Evolutionary conservation across 2,329 filamentous ascomycete genomes (phyloP), one percentile per base, ranked within the genome.

Genomic region (Fusarium vanettenii): DNA sequence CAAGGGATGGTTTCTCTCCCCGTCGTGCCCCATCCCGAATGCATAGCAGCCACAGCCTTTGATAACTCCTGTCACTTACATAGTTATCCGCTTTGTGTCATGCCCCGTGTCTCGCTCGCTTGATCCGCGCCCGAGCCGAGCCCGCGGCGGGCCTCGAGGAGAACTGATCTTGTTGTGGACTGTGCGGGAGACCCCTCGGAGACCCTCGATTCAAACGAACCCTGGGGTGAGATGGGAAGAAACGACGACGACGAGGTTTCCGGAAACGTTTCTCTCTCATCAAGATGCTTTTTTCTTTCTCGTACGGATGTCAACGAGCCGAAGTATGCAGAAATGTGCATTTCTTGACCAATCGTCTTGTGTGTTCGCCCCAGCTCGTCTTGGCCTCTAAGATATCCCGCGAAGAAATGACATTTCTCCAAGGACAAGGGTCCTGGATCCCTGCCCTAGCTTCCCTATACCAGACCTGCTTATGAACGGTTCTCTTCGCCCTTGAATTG

Each of bases 71-170:
- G 70, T 68, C 69, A 73, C 70, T 67, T 59, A 57, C 18, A 52
- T 60, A 73, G 61, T 73, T 71, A 71, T 63, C 69, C 69, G 67
- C 43, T 59, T 39, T 64, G 35, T 60, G 52, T 64, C 57, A 39
- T 43, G 48, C 59, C 56, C 43, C 67, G 64, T 73, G 69, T 76
- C 75, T 75, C 61, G 69, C 73, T 75, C 61, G 69, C 62, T 71
- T 75, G 64, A 78, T 72, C 76, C 69, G 69, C 75, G 48, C 43
- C 64, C 50, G 50, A 62, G 61, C 70, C 69, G 60, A 60, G 59
- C 69, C 64, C 61, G 43, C 57, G 60, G 60, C 62, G 67, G 70
- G 66, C 56, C 61, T 60, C 55, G 64, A 48, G 33, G 64, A 37
- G 50, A 39, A 39, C 25, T 22, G 45, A 33, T 57, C 66, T 69